Conservation (phyloP, 441 rosid species). For the Isatis lusitanica region DNA sequence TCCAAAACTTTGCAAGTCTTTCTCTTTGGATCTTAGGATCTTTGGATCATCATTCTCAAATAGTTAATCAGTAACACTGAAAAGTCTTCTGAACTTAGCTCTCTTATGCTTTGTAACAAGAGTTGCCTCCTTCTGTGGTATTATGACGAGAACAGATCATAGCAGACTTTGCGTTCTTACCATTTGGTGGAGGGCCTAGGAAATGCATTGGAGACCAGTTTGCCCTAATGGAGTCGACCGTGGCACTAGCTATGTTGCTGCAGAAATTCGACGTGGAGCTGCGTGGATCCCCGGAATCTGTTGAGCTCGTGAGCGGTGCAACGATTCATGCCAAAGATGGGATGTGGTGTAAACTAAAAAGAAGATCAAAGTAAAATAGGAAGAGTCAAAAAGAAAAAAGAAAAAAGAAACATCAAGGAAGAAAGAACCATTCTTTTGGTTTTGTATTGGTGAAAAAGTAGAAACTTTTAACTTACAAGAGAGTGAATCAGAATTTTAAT, state of each 20-base stretch:
- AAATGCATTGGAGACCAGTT: conserved; percentile 96
- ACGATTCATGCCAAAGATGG: conserved; percentile 89
- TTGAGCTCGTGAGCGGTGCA: conserved; percentile 84
- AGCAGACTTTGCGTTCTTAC: conserved; percentile 85
- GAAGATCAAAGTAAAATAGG: conserved; percentile 42
- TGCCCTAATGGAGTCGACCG: conserved; percentile 88
- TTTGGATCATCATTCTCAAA: neutral
- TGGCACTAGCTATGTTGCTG: conserved; percentile 69
- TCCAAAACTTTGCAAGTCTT: neutral
- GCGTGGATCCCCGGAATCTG: conserved; percentile 65
- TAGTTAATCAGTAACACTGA: neutral
- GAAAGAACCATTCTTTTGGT: neutral
- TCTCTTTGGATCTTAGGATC: neutral
- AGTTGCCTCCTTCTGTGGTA: conserved; percentile 16
- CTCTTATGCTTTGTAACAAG: neutral
- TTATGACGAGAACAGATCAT: conserved; percentile 51
- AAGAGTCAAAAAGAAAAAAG: neutral
- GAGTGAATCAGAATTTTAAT: conserved; percentile 7
- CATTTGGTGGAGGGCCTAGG: conserved; percentile 92
- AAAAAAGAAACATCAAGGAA: no score
- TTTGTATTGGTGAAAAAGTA: neutral
- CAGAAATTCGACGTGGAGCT: conserved; percentile 78
- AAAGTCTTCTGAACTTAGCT: neutral
- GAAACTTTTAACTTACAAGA: neutral
- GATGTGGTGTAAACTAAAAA: conserved; percentile 79